Conservation (phyloP, 1,139 yeast species). For the Debaryomycetaceae sp. region DNA sequence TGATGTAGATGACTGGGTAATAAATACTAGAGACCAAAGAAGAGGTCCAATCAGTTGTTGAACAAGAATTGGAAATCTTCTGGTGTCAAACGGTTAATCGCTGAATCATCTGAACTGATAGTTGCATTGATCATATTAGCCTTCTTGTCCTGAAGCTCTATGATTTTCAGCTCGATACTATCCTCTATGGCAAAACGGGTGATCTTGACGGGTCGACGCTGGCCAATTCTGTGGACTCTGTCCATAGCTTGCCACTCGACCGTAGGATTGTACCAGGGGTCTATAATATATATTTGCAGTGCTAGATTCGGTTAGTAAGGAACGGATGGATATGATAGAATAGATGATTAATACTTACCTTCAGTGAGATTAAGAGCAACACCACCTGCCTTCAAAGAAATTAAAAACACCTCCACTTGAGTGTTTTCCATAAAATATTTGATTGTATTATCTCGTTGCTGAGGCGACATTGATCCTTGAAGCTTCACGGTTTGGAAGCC, state of each 20-base stretch:
- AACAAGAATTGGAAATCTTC: constrained; percentile 93
- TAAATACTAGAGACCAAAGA: too few species aligned
- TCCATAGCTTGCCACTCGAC: constrained; percentile 99
- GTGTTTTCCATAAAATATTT: constrained; percentile 89
- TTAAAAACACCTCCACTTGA: constrained; percentile 86
- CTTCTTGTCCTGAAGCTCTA: constrained; percentile 93
- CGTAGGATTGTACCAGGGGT: constrained; percentile 99
- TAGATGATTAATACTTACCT: constrained; percentile 2
- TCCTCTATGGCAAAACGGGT: constrained; percentile 92
- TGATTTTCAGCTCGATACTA: constrained; percentile 92
- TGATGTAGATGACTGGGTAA: not conserved
- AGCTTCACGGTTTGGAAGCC: constrained; percentile 91
- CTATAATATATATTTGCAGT: constrained; percentile 89
- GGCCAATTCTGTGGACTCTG: constrained; percentile 96
- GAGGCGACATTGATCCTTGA: constrained; percentile 96
- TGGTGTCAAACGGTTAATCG: constrained; percentile 82
- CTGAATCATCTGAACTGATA: constrained; percentile 85
- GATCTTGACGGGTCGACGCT: constrained; percentile 89
- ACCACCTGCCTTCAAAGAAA: constrained; percentile 96
- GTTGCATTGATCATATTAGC: constrained; percentile 98
- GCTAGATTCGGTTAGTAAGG: constrained; percentile 36
- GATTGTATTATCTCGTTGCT: constrained; percentile 88
- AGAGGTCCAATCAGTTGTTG: constrained; percentile 45
- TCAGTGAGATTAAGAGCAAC: constrained; percentile 95
- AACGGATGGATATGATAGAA: not conserved